Percentiles rank a stretch among this genome's conserved stretches.
Evolutionary conservation across 2,329 filamentous ascomycete genomes (phyloP).

Genomic region (Rugonectria rugulosa): DNA sequence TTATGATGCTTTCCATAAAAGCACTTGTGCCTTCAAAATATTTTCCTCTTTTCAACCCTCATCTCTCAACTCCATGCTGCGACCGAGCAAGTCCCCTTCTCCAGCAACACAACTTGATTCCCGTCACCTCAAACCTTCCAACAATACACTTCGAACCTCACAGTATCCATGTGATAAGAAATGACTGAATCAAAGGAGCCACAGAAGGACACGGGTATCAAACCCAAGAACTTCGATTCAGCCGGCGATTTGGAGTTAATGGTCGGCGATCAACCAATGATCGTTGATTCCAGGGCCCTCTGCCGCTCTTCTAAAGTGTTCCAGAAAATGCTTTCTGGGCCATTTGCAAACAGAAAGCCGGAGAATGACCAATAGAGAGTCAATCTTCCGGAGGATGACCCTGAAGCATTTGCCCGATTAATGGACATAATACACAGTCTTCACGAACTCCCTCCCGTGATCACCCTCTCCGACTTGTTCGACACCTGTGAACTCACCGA

Average conservation of each 20-base stretch:
- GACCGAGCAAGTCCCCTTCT: too few relatives aligned
- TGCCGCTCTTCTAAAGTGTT: slow-evolving; percentile 3
- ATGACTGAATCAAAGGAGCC: not conserved
- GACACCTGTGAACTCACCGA: slow-evolving; percentile 15
- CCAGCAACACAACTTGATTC: too few relatives aligned
- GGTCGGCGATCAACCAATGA: slow-evolving; percentile 1
- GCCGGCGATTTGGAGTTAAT: too few relatives aligned
- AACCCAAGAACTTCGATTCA: not conserved
- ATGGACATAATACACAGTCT: slow-evolving; percentile 22
- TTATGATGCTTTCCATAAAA: too few relatives aligned
- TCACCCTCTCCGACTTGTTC: not conserved
- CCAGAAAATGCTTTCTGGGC: slow-evolving; percentile 12
- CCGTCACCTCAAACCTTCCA: too few relatives aligned
- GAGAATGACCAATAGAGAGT: slow-evolving; percentile 3
- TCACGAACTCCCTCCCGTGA: slow-evolving; percentile 8
- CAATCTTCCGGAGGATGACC: slow-evolving; percentile 14
- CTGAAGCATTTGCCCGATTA: slow-evolving; percentile 11
- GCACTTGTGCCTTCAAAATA: too few relatives aligned
- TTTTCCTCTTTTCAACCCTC: too few relatives aligned
- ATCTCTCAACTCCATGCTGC: too few relatives aligned
- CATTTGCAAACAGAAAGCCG: slow-evolving; percentile 10
- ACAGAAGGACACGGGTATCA: too few relatives aligned
- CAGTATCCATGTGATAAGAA: too few relatives aligned
- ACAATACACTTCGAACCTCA: too few relatives aligned
- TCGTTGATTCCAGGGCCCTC: slow-evolving; percentile 5